Conservation (phyloP, 805 yeast species). For the Cyberlindnera mycetangii region DNA sequence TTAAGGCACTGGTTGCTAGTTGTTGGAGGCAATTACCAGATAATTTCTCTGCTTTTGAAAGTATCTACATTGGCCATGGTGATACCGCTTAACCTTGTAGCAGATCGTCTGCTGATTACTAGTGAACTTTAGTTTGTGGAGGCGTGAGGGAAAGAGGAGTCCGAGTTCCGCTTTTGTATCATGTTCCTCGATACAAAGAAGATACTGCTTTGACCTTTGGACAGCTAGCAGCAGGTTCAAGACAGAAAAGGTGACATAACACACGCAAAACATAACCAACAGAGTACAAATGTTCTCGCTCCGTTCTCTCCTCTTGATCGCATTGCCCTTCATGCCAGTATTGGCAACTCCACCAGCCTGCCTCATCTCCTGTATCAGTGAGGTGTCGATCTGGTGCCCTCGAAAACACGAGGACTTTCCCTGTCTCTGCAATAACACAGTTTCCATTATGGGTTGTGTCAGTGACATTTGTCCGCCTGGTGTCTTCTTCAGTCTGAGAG, state of each 20-base stretch:
- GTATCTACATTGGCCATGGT: too few species aligned
- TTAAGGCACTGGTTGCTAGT: too few species aligned
- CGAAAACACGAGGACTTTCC: slow-evolving; percentile 34
- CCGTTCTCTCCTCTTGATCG: not conserved
- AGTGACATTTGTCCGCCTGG: slow-evolving; percentile 45
- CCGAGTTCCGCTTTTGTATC: not conserved
- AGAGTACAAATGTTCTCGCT: not conserved
- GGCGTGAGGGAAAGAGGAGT: not conserved
- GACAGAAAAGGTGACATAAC: too few species aligned
- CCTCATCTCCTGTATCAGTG: slow-evolving; percentile 41
- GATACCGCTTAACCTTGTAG: too few species aligned
- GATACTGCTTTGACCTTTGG: too few species aligned
- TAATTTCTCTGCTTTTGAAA: too few species aligned
- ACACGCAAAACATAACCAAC: too few species aligned
- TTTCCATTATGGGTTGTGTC: slow-evolving; percentile 41
- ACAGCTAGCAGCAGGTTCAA: too few species aligned
- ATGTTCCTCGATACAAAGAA: too few species aligned
- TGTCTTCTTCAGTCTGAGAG: slow-evolving; percentile 40
- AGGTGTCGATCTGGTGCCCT: slow-evolving; percentile 35
- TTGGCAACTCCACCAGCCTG: slow-evolving; percentile 51
- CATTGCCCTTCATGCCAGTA: not conserved
- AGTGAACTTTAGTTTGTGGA: too few species aligned
- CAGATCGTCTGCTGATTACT: too few species aligned
- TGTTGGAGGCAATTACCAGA: too few species aligned
- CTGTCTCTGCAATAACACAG: slow-evolving; percentile 39